Evolutionary conservation across 75 land plant genomes (phyloP), one percentile per base, ranked within the genome.

Genomic region (Picea glauca): DNA sequence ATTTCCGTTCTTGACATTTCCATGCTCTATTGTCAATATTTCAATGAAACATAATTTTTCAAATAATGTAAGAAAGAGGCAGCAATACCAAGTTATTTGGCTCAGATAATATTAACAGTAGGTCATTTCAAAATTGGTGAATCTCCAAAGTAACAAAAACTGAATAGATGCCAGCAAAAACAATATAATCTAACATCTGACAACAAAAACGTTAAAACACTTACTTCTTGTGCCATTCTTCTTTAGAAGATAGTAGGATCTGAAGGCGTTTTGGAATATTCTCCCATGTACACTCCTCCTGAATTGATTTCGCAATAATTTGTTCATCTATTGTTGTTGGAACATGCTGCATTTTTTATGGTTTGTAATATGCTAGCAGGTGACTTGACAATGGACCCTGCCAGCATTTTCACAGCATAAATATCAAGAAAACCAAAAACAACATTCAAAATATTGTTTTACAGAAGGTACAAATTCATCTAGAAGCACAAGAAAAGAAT

Each of bases 211-310:
- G 15, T 31, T 13, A 35, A 70, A 78, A 38, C 11, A 77, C 61
- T 26, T 78, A 93, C 99, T 90, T 93, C 76, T 87, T 81, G 75
- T 94, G 91, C 92, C 95, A 97, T 77, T 94, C 98, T 76, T 97
- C 99, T 81, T 93, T 97, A 30, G 98, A 88, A 38, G 87, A 32
- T 2, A 97, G 75, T 3, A 85, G 84, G 1, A 93, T 79, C 66
- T 97, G 98, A 31, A 97, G 96, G 56, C 99, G 92, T 72, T 97
- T 97, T n/a, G 98, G 96, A 26, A 97, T 88, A 58, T 80, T 97
- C 78, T 96, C 99, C 90, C 93, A 96, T 2, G 92, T 81, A 74
- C 90, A 86, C 76, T 96, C 99, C 68, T 97, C 99, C 78, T 77
- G 83, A 58, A 97, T 95, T 13, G 98, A 90, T 77, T 91, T 93